phyloP scores from a whole-genome alignment of 352 stramenopile genomes.

The Pythium pyrilobum region DNA sequence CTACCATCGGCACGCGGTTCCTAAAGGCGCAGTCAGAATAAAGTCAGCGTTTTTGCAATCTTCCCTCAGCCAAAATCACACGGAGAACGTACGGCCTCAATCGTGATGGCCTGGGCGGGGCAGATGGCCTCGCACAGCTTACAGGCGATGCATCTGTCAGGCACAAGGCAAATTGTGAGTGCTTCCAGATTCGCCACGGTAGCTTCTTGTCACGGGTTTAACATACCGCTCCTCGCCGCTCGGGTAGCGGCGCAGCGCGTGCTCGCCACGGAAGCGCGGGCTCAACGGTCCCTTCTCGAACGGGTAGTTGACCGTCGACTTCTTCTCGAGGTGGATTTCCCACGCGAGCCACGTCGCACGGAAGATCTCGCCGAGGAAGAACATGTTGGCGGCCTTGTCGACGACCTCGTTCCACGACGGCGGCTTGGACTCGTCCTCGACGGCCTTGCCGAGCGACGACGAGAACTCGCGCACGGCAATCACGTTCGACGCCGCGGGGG shows the following conservation, averaged over 20 bases:
- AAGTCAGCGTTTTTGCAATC: constrained; percentile 3
- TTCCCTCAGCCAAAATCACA: not conserved
- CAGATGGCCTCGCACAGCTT: constrained; percentile 99
- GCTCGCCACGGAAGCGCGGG: constrained; percentile 98
- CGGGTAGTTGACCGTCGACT: constrained; percentile 99
- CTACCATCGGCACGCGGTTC: constrained; percentile 96
- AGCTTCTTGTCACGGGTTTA: not conserved
- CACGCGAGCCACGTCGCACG: constrained; percentile 75
- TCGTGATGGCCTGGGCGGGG: constrained; percentile 99
- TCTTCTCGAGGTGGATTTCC: constrained; percentile 84
- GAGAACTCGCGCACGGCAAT: constrained; percentile 26
- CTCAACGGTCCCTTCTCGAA: constrained; percentile 97
- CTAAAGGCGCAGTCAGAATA: constrained; percentile 17
- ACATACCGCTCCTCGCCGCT: constrained; percentile 95
- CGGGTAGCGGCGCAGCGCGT: constrained; percentile 98
- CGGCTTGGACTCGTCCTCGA: constrained; percentile 36
- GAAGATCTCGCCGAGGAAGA: constrained; percentile 81
- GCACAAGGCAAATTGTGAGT: not conserved
- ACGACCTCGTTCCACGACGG: constrained; percentile 65
- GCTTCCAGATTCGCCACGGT: too few relatives aligned
- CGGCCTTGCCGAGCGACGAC: constrained; percentile 9
- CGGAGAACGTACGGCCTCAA: constrained; percentile 86
- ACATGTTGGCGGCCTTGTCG: constrained; percentile 78
- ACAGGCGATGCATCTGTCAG: constrained; percentile 96
- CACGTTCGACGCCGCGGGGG: constrained; percentile 4